phyloP scores from a whole-genome alignment of 1,139 yeast genomes.

The Hansenula anomala region DNA sequence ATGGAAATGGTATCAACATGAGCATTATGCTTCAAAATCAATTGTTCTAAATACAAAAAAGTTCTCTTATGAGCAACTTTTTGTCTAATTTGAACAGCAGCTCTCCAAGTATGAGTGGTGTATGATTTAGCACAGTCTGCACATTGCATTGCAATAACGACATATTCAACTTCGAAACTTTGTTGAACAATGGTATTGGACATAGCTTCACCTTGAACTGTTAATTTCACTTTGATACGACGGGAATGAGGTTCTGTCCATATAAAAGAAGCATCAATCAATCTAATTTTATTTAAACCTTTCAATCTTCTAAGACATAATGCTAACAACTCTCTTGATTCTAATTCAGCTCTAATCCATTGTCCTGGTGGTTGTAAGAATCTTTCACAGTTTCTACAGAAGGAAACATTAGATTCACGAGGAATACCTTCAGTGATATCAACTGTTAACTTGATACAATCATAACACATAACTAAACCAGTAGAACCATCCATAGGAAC shows the following conservation, averaged over 20 bases:
- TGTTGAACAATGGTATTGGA: conserved; percentile 91
- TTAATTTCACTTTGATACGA: conserved; percentile 81
- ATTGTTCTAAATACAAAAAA: conserved; percentile 88
- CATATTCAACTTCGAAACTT: conserved; percentile 90
- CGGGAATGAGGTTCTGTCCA: conserved; percentile 99
- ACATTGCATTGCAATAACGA: conserved; percentile 95
- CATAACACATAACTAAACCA: conserved; percentile 95
- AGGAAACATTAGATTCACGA: conserved; percentile 86
- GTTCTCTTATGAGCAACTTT: conserved; percentile 97
- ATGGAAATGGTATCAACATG: conserved; percentile 93
- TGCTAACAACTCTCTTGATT: conserved; percentile 88
- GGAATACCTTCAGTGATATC: conserved; percentile 97
- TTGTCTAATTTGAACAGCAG: conserved; percentile 95
- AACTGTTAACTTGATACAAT: conserved; percentile 89
- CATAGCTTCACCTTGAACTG: conserved; percentile 97
- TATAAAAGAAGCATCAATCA: conserved; percentile 89
- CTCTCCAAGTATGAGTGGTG: conserved; percentile 97
- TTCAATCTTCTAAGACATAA: conserved; percentile 82
- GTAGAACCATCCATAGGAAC: conserved; percentile 95
- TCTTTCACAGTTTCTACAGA: conserved; percentile 96
- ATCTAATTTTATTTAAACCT: conserved; percentile 82
- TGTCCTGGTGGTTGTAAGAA: conserved; percentile 92
- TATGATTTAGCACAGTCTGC: conserved; percentile 97
- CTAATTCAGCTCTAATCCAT: conserved; percentile 89
- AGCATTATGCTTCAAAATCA: conserved; percentile 89